phyloP scores from a whole-genome alignment of 2,329 filamentous ascomycete genomes.

The Clonostachys sp. region DNA sequence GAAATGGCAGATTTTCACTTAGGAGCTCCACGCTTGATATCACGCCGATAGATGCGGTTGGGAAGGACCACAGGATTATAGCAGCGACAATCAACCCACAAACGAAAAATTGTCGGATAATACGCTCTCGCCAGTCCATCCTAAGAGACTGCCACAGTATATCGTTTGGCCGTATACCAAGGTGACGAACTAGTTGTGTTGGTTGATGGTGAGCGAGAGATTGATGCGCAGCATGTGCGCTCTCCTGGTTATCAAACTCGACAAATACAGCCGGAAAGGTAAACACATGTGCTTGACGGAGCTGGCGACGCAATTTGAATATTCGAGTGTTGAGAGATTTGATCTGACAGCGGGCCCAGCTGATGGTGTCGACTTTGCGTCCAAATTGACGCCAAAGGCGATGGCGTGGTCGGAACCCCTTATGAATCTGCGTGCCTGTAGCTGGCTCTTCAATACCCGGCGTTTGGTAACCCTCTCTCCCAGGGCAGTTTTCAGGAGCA shows the following conservation, averaged over 20 bases:
- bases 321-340: slow-evolving; percentile 33
- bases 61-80: slow-evolving; percentile 81
- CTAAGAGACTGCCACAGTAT: slow-evolving; percentile 83
- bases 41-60: slow-evolving; percentile 73
- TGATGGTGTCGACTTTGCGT: slow-evolving; percentile 90
- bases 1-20: slow-evolving; percentile 60
- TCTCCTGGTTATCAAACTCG: slow-evolving; percentile 77
- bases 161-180: slow-evolving; percentile 77
- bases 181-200: slow-evolving; percentile 80
- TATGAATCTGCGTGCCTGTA: slow-evolving; percentile 71
- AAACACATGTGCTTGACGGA: neutral
- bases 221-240: slow-evolving; percentile 83
- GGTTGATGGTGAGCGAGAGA: slow-evolving; percentile 81
- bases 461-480: too few species aligned
- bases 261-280: slow-evolving; percentile 79
- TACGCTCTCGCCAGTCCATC: slow-evolving; percentile 81
- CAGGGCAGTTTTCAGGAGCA: too few species aligned
- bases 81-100: slow-evolving; percentile 68
- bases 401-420: slow-evolving; percentile 73
- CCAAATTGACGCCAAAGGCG: slow-evolving; percentile 62
- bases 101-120: slow-evolving; percentile 66
- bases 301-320: slow-evolving; percentile 53
- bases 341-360: slow-evolving; percentile 66
- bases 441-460: slow-evolving; percentile 39
- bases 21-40: slow-evolving; percentile 81